A percentile compares a stretch with the other conserved stretches of the same genome.
phyloP scores from a whole-genome alignment of 2,329 filamentous ascomycete genomes.

The Hirsutella minnesotensis region DNA sequence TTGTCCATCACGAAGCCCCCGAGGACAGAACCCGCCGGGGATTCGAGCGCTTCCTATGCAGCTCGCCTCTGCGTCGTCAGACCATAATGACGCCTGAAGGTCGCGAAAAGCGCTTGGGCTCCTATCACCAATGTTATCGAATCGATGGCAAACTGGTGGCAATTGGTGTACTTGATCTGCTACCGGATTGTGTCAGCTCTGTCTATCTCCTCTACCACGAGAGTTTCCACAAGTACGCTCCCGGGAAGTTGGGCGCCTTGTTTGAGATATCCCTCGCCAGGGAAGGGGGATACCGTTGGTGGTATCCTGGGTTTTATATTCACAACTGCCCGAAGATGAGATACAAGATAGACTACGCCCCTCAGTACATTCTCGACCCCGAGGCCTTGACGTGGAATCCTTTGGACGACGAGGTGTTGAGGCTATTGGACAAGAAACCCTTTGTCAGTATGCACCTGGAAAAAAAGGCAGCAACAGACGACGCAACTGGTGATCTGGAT shows the following conservation, averaged over 20 bases:
- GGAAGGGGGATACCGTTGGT: slow-evolving; percentile 61
- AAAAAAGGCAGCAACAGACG: slow-evolving; percentile 7
- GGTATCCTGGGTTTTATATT: slow-evolving; percentile 76
- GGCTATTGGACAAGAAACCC: slow-evolving; percentile 37
- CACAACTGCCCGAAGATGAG: slow-evolving; percentile 72
- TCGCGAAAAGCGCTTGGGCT: slow-evolving; percentile 47
- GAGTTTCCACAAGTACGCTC: slow-evolving; percentile 55
- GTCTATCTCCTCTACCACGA: slow-evolving; percentile 78
- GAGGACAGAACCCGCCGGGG: slow-evolving; percentile 45
- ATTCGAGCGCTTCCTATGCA: slow-evolving; percentile 64
- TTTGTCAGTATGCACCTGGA: slow-evolving; percentile 40
- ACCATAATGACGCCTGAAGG: slow-evolving; percentile 33
- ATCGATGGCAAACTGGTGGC: slow-evolving; percentile 66
- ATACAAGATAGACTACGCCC: slow-evolving; percentile 72
- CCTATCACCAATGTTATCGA: slow-evolving; percentile 73
- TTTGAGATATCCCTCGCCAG: slow-evolving; percentile 59
- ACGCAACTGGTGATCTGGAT: not conserved
- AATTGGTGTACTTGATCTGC: slow-evolving; percentile 63
- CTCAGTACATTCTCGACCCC: slow-evolving; percentile 63
- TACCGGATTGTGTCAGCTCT: slow-evolving; percentile 66
- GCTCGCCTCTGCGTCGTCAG: slow-evolving; percentile 48
- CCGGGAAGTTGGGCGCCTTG: slow-evolving; percentile 66
- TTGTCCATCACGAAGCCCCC: slow-evolving; percentile 57
- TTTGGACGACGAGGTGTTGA: slow-evolving; percentile 39
- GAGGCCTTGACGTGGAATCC: slow-evolving; percentile 50